Conservation (phyloP, 129 eudicot genomes). For the Lactuca sativa region DNA sequence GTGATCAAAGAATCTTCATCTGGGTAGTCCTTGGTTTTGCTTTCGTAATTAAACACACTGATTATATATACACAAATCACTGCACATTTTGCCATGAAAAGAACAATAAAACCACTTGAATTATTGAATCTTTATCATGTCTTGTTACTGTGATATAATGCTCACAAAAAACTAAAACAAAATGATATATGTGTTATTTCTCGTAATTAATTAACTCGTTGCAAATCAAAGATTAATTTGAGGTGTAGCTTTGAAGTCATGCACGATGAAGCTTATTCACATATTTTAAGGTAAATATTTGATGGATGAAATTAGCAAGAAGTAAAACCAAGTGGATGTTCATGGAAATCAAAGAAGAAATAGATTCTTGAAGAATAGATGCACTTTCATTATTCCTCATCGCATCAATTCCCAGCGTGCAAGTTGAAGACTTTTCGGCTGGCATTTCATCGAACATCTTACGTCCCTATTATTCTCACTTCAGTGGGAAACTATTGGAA, state of each 20-base stretch:
- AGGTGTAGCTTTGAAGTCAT: neutral
- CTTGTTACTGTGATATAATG: neutral
- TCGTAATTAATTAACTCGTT: neutral
- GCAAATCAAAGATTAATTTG: neutral
- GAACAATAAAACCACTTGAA: neutral
- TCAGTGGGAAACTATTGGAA: neutral
- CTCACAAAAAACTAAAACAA: neutral
- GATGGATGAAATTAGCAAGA: neutral
- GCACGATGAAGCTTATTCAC: neutral
- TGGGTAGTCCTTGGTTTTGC: constrained; percentile 14
- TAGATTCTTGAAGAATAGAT: neutral
- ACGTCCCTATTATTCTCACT: neutral
- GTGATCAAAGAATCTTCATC: constrained; percentile 13
- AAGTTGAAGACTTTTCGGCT: constrained; percentile 5
- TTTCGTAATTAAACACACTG: neutral
- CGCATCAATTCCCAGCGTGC: constrained; percentile 1
- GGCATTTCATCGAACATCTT: constrained; percentile 15
- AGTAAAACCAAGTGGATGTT: neutral
- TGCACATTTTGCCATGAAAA: constrained; percentile 8
- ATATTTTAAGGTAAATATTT: neutral
- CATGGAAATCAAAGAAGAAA: neutral
- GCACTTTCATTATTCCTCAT: neutral
- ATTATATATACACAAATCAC: constrained; percentile 11
- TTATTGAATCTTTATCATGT: constrained; percentile 10
- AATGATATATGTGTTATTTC: neutral